Base-by-base conservation (phyloP, 2,329 filamentous ascomycete species). In the Talaromyces sp. region DNA sequence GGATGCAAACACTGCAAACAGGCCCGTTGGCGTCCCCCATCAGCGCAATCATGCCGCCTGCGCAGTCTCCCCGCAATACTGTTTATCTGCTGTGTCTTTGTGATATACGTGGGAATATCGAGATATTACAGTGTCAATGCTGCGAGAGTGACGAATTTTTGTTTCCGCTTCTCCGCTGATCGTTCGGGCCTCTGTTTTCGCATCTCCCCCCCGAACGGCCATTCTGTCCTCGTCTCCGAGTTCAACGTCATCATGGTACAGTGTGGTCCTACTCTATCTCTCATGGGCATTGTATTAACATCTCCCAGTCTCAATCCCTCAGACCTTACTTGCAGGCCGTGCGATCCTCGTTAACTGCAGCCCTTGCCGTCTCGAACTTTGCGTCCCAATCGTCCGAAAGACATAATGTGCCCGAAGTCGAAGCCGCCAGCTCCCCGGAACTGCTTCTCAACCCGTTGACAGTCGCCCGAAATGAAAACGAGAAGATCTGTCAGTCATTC, bases 341-440 rank as follows among this genome's bases (percentile, higher is more conserved):
- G 71, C 91, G 95, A 71, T 93, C 91, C 74, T 96, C 91, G 72
- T 85, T 99, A 73, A 98, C 93, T 47, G 92, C 93, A 66, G 93
- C 95, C 67, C 88, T 99, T 68, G 93, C 92, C 62, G 85, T 96
- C 63, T 93, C 92, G 77, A 96, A 99, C 84, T 99, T 99, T 78
- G 93, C 95, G 65, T 98, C 93, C 56, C 95, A 99, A 80, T 92
- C 91, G 53, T 91, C 93, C 60, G 96, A 99, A 82, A 85, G 95
- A 70, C 95, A 98, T 81, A 99, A 99, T 82, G 93, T 98, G 53
- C 95, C 95, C 64, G 95, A 99, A 77, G 90, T 99, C 71, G 95
- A 99, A 82, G 93, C 93, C 49, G 87, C 88, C 67, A 92, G 89
- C 58, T 96, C 93, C 0, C 95, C 96, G 25, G 95, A 99, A 82